Evolutionary conservation across 257 asterid species (phyloP).

Genomic region (Solanum peruvianum): DNA sequence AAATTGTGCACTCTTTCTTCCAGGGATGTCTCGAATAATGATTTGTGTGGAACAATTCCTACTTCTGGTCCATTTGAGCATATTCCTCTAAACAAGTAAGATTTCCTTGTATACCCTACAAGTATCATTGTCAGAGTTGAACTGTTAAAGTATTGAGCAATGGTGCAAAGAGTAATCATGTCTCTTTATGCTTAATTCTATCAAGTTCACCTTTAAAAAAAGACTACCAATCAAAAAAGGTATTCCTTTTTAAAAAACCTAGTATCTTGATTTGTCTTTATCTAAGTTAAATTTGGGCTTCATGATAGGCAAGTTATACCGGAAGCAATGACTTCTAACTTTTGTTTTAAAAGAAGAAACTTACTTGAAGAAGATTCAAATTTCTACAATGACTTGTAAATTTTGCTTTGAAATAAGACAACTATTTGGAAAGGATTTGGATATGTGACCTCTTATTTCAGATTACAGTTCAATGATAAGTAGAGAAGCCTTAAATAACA

Average conservation of each 20-base stretch:
- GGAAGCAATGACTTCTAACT: neutral
- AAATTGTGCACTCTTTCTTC: neutral
- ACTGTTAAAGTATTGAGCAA: neutral
- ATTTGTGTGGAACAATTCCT: slow-evolving; percentile 86
- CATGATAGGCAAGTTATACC: neutral
- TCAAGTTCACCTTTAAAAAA: neutral
- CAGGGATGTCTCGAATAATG: slow-evolving; percentile 89
- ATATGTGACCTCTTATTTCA: neutral
- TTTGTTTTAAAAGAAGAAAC: neutral
- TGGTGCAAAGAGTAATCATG: neutral
- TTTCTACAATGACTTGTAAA: neutral
- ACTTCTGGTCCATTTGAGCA: slow-evolving; percentile 79
- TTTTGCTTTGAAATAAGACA: neutral
- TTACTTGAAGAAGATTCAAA: neutral
- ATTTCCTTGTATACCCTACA: neutral
- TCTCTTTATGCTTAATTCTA: neutral
- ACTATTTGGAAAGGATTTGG: neutral
- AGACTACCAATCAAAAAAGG: neutral
- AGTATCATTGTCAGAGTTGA: neutral
- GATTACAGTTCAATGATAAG: neutral
- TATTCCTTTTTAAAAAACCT: neutral
- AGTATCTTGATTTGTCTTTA: neutral
- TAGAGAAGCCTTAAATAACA: neutral
- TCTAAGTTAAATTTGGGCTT: neutral
- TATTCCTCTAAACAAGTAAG: slow-evolving; percentile 84